Evolutionary conservation across 2,329 filamentous ascomycete genomes (phyloP), one percentile per base, ranked within the genome.

Genomic region (Fusarium temperatum): DNA sequence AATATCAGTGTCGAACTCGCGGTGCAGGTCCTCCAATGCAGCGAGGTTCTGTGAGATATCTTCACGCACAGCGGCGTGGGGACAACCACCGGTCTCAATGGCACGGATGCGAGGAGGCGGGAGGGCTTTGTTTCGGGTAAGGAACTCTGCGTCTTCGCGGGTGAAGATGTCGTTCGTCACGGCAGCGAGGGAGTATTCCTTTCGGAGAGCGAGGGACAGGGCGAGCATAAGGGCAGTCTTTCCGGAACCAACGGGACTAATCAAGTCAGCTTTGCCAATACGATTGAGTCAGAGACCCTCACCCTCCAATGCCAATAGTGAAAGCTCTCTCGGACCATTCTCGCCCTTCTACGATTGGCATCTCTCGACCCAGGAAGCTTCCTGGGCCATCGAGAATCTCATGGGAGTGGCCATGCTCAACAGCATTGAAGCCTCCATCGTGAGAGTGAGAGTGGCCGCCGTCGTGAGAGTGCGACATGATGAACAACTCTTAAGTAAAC

Each of bases 131-230:
- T 98, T 89, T 65, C 91, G 91, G 67, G 94, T 97, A 32, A 99
- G 91, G 86, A 99, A 99, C 84, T 98, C 96, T 86, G 95, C 95
- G 87, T 99, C 96, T 85, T 99, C 96, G 74, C 93, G 93, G 28
- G 96, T 98, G 88, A 98, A 98, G 87, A 98, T 98, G 87, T 98
- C 96, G 88, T 98, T 98, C 56, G 96, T 99, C 28, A 99, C 96
- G 68, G 95, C 96, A 2, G 96, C 96, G 79, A 99, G 93, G 80
- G 92, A 94, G 89, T 94, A 95, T 63, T 89, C 87, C 57, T 91
- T 87, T 70, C 96, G 93, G 12, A 99, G 91, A 13, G 93, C 92
- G 41, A 91, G 91, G 86, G 95, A 98, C 76, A 98, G 93, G 44
- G 94, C 92, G 17, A 98, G 91, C 96, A 99, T 98, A 35, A 98